Percentiles rank a stretch among this genome's conserved stretches.
Evolutionary conservation across 495 filamentous ascomycete genomes (phyloP).

Genomic region (Lepraria neglecta): DNA sequence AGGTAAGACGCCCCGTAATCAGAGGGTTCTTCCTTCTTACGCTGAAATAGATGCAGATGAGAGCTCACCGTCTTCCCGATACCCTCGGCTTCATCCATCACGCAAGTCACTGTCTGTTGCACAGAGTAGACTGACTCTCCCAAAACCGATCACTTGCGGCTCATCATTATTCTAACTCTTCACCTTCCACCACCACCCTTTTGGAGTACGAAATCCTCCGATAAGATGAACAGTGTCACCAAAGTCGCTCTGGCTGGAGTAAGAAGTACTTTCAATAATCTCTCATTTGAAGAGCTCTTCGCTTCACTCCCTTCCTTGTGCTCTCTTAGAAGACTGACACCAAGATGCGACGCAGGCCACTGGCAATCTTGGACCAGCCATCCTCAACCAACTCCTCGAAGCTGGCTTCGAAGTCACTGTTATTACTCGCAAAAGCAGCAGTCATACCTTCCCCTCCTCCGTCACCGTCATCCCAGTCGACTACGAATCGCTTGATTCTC

Average conservation of each 20-base stretch:
- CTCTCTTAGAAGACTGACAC: too few relatives aligned
- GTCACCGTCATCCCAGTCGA: conserved; percentile 46
- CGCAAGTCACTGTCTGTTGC: neutral
- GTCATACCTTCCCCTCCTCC: conserved; percentile 35
- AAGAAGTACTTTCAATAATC: too few relatives aligned
- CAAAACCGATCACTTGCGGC: neutral
- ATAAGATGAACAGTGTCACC: conserved; percentile 17
- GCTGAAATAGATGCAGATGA: too few relatives aligned
- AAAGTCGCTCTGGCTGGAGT: conserved; percentile 24
- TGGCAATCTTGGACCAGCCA: conserved; percentile 53
- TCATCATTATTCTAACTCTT: neutral
- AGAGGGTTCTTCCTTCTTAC: too few relatives aligned
- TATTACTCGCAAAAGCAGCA: conserved; percentile 45
- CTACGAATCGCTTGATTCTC: conserved; percentile 47
- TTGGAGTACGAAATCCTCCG: neutral
- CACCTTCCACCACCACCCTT: neutral
- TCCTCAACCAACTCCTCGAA: conserved; percentile 48
- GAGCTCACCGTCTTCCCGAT: neutral
- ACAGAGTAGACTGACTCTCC: neutral
- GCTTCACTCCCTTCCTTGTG: too few relatives aligned
- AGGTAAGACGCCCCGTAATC: too few relatives aligned
- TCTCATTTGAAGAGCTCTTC: too few relatives aligned
- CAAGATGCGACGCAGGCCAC: too few relatives aligned
- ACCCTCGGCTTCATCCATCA: neutral
- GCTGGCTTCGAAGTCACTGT: conserved; percentile 54